Evolutionary conservation across 1,139 yeast species (phyloP).

Genomic region (Nadsonia commutata): DNA sequence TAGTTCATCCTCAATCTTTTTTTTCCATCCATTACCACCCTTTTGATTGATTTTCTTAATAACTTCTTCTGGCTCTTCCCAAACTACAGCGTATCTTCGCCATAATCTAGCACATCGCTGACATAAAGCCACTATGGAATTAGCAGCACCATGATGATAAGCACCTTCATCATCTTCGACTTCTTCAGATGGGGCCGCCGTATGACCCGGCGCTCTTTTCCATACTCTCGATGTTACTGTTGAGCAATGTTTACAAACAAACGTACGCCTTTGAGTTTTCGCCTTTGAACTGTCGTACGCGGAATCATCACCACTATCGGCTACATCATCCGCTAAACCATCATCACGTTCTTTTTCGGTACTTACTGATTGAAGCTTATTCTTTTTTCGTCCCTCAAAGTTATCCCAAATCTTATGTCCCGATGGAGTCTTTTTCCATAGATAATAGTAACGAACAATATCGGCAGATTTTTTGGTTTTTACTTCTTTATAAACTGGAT

Average conservation of each 20-base stretch:
- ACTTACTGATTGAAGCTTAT: conserved; percentile 29
- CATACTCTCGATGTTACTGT: conserved; percentile 43
- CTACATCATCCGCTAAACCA: conserved; percentile 33
- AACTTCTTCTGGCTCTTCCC: conserved; percentile 73
- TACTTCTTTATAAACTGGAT: conserved; percentile 56
- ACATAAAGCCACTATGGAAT: conserved; percentile 47
- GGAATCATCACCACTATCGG: conserved; percentile 59
- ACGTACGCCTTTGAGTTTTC: conserved; percentile 22
- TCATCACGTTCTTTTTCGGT: conserved; percentile 15
- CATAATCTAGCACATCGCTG: conserved; percentile 77
- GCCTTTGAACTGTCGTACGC: conserved; percentile 45
- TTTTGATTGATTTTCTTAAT: conserved; percentile 34
- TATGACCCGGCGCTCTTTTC: conserved; percentile 56
- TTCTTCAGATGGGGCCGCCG: conserved; percentile 25
- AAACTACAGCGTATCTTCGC: conserved; percentile 80
- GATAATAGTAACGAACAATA: conserved; percentile 72
- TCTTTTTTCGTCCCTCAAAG: conserved; percentile 54
- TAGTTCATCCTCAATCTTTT: conserved; percentile 58
- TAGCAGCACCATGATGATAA: conserved; percentile 1
- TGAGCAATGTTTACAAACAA: conserved; percentile 53
- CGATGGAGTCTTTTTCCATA: conserved; percentile 76
- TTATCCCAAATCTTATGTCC: conserved; percentile 79
- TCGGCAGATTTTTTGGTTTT: conserved; percentile 56
- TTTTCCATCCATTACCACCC: conserved; percentile 39
- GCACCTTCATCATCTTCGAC: conserved; percentile 3